Conservation (phyloP, 139 green algal genomes). For the Micractinium sp. region DNA sequence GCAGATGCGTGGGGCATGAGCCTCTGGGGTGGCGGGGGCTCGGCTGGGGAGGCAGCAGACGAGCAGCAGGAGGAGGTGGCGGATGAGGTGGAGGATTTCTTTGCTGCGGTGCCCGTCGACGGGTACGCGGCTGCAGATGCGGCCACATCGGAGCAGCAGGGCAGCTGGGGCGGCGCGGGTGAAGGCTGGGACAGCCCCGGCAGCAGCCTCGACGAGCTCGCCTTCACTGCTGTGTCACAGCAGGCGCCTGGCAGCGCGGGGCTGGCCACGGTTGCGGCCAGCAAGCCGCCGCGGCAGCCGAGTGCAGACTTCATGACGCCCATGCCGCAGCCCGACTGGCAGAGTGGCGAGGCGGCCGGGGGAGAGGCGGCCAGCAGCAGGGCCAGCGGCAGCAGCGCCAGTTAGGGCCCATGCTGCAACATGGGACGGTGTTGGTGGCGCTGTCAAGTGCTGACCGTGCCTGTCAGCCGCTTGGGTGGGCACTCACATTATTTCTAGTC, state of each 20-base stretch:
- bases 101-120: neutral
- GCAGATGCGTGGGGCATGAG: conserved; percentile 18
- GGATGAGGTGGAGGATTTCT: neutral
- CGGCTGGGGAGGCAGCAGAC: neutral
- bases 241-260: neutral
- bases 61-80: neutral
- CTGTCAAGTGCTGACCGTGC: no score
- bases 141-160: neutral
- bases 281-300: neutral
- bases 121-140: neutral
- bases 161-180: neutral
- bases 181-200: conserved; percentile 29
- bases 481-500: no score
- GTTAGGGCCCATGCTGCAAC: no score
- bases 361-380: neutral
- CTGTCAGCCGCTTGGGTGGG: no score
- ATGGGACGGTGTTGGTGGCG: no score
- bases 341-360: neutral
- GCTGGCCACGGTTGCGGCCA: conserved; percentile 17
- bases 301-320: conserved; percentile 3
- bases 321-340: conserved; percentile 28
- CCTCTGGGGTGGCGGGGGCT: neutral
- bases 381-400: no score
- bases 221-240: neutral
- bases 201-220: conserved; percentile 25